A percentile compares a stretch with the other conserved stretches of the same genome.
phyloP scores from a whole-genome alignment of 768 basidiomycete genomes.

The Boletus rubroflammeus region DNA sequence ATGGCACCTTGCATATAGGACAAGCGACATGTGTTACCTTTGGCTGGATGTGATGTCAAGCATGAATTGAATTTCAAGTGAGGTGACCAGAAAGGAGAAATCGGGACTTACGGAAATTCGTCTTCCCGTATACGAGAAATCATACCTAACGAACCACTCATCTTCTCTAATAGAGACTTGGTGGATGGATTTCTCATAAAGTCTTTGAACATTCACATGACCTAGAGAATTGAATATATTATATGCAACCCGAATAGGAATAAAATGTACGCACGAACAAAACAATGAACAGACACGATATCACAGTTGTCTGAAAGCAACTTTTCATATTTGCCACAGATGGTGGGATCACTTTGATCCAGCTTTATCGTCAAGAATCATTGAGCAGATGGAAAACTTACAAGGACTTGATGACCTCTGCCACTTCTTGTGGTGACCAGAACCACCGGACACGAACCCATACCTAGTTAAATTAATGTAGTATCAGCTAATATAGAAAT shows the following conservation, averaged over 20 bases:
- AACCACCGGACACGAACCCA: constrained; percentile 56
- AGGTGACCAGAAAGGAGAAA: neutral
- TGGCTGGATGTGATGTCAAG: constrained; percentile 33
- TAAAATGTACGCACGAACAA: constrained; percentile 39
- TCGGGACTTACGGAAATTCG: constrained; percentile 34
- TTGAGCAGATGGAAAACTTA: constrained; percentile 25
- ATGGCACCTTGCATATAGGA: constrained; percentile 41
- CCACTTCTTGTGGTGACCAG: constrained; percentile 49
- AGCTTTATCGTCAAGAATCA: neutral
- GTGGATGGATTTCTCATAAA: constrained; percentile 38
- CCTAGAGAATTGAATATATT: constrained; percentile 24
- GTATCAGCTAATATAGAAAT: neutral
- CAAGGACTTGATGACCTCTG: constrained; percentile 45
- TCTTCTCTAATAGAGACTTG: constrained; percentile 39
- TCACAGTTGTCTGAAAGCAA: constrained; percentile 48
- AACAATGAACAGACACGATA: constrained; percentile 41
- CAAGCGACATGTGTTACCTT: constrained; percentile 40
- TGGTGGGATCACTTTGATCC: constrained; percentile 33
- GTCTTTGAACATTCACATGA: constrained; percentile 30
- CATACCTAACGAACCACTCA: constrained; percentile 48
- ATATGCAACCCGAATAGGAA: neutral
- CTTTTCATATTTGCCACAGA: constrained; percentile 47
- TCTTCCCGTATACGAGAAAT: constrained; percentile 33
- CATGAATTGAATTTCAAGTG: neutral
- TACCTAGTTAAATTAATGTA: constrained; percentile 34